phyloP scores from a whole-genome alignment of 2,329 filamentous ascomycete genomes.

The Penicillium sp. region DNA sequence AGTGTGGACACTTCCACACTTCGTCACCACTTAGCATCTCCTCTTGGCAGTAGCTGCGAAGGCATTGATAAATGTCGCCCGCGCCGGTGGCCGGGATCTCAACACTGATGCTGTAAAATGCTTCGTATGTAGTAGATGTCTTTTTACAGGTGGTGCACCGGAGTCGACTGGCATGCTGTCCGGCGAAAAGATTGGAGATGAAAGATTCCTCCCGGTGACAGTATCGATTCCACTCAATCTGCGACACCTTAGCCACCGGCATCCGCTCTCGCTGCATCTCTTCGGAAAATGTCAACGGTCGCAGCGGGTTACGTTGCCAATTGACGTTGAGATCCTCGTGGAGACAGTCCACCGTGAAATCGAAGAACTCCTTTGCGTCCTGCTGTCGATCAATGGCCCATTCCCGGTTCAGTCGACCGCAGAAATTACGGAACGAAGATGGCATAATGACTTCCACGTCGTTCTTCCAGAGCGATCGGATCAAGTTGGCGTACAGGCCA shows the following conservation, averaged over 20 bases:
- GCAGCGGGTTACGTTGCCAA: conserved; percentile 56
- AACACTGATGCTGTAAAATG: conserved; percentile 67
- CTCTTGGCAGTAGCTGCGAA: conserved; percentile 64
- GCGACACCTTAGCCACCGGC: conserved; percentile 61
- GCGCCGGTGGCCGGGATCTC: conserved; percentile 61
- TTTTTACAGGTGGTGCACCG: conserved; percentile 58
- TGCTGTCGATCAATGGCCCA: conserved; percentile 77
- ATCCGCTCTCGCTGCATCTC: conserved; percentile 58
- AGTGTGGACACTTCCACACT: conserved; percentile 68
- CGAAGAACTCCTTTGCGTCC: conserved; percentile 85
- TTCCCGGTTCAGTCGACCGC: conserved; percentile 58
- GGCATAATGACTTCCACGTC: conserved; percentile 51
- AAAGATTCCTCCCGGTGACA: conserved; percentile 67
- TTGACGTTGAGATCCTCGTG: conserved; percentile 78
- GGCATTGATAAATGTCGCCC: conserved; percentile 61
- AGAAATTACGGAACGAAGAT: conserved; percentile 62
- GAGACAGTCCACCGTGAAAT: conserved; percentile 73
- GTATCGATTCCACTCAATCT: conserved; percentile 70
- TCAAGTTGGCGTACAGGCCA: conserved; percentile 57
- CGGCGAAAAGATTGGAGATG: conserved; percentile 73
- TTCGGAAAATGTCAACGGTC: conserved; percentile 55
- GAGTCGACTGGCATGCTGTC: conserved; percentile 60
- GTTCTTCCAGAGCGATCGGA: conserved; percentile 60
- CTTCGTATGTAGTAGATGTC: conserved; percentile 63
- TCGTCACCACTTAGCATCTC: conserved; percentile 65